Evolutionary conservation across 257 asterid species (phyloP).

Genomic region (Rauvolfia tetraphylla): DNA sequence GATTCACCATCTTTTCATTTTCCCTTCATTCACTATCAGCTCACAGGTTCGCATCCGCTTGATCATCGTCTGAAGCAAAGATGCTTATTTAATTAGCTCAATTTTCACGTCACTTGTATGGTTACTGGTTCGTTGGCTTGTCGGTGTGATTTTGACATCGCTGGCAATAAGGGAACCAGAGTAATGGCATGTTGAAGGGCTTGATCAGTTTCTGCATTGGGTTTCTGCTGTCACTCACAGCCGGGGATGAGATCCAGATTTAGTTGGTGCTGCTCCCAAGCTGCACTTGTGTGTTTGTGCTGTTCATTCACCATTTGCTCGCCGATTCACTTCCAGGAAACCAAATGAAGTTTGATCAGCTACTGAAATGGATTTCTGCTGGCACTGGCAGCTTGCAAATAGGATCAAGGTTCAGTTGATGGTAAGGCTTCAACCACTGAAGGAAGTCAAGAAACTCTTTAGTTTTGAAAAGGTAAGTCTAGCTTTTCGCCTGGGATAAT

Average conservation of each 20-base stretch:
- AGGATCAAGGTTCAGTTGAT: conserved; percentile 5
- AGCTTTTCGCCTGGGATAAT: background rate
- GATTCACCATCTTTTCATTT: background rate
- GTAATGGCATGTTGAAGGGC: too few relatives aligned
- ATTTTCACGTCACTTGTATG: background rate
- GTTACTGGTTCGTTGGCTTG: too few relatives aligned
- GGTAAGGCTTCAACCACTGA: background rate
- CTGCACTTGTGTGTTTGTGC: too few relatives aligned
- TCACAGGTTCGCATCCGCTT: background rate
- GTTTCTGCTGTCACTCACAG: too few relatives aligned
- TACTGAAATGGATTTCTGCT: background rate
- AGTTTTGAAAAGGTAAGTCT: background rate
- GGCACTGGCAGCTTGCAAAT: background rate
- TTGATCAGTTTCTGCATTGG: too few relatives aligned
- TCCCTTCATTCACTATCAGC: background rate
- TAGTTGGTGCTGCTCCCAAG: too few relatives aligned
- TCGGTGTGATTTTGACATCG: too few relatives aligned
- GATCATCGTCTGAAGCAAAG: background rate
- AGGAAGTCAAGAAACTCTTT: background rate
- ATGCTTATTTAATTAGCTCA: background rate
- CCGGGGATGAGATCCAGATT: too few relatives aligned
- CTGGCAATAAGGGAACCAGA: too few relatives aligned
- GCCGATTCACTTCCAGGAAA: too few relatives aligned
- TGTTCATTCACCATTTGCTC: too few relatives aligned
- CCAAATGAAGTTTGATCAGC: background rate